Evolutionary conservation across 352 stramenopile genomes (phyloP), one percentile per base, ranked within the genome.

Genomic region (Phytophthora constricta): DNA sequence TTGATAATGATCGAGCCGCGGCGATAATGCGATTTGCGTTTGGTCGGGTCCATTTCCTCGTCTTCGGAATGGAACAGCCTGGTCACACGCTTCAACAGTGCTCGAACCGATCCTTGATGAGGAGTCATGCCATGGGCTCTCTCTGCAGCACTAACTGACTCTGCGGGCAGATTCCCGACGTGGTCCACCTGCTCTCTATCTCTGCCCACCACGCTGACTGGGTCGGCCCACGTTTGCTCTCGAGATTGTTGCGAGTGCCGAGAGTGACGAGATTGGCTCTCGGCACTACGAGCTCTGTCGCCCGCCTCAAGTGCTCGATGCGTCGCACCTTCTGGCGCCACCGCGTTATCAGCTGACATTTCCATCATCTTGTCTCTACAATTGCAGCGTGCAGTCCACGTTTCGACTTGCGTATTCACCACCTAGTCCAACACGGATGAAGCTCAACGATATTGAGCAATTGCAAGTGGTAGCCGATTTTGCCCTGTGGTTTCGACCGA

Each of bases 1-100:
- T 84, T 84, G 49, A 93, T 84, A 17, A 91, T 49, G 48, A 92
- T 91, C 11, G 82, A 89, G 10, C 84, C 84, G 42, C 82, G 84
- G 3, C 84, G 80, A 56, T 92, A 92, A 48, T 90, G 82, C 23
- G 70, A 59, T 39, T 83, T 84, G 22, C 64, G 74, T 22, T 79
- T 69, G 17, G 43, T 52, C 3, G 70, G 69, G 17, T 87, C 80
- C 39, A 79, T 67, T 7, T 84, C 55, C 3, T 84, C 74, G 4
- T 80, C 74, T 56, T 74, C 70, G 1, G 77, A 66, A 1, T 70
- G 47, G 34, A 87, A 84, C 11, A 90, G 42, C 19, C 68, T 76
- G 5, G 70, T 86, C 55, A 88, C 51, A 4, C 76, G 72, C 13
- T 77, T 77, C 16, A 90, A 53, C 33, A 67, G 37, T 23, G 34